Conservation (phyloP, 2,329 filamentous ascomycete genomes). For the Cryphonectria nitschkei region DNA sequence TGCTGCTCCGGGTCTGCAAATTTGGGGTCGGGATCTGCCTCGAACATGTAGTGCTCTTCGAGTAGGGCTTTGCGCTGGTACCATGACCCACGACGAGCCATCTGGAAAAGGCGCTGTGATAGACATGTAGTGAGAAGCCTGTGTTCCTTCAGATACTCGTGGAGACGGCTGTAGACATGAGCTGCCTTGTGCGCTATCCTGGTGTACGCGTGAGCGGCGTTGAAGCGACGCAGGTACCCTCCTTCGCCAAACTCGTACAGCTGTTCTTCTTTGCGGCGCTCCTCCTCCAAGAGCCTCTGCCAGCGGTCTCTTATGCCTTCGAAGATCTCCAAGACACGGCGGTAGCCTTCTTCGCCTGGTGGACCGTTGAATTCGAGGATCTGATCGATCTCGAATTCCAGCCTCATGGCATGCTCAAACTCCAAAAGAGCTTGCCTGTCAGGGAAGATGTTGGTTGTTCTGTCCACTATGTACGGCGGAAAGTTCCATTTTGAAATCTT, state of each 20-base stretch:
- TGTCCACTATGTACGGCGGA: slow-evolving; percentile 85
- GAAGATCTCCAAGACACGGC: slow-evolving; percentile 72
- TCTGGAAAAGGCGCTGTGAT: slow-evolving; percentile 80
- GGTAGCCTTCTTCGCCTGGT: slow-evolving; percentile 65
- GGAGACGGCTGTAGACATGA: slow-evolving; percentile 77
- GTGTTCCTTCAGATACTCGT: slow-evolving; percentile 79
- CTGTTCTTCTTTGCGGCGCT: slow-evolving; percentile 75
- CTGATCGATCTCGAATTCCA: slow-evolving; percentile 79
- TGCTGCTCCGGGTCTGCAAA: slow-evolving; percentile 52
- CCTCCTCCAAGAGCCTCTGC: slow-evolving; percentile 72
- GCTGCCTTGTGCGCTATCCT: slow-evolving; percentile 88
- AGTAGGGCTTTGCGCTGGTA: slow-evolving; percentile 93
- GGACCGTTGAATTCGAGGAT: slow-evolving; percentile 80
- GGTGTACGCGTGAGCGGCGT: slow-evolving; percentile 90
- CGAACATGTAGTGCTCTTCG: slow-evolving; percentile 93
- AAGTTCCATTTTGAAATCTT: slow-evolving; percentile 89
- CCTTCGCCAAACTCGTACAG: slow-evolving; percentile 84
- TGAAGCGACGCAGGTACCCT: slow-evolving; percentile 86
- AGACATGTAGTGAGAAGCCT: slow-evolving; percentile 75
- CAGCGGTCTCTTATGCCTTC: slow-evolving; percentile 80
- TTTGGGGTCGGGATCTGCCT: slow-evolving; percentile 50
- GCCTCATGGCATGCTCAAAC: slow-evolving; percentile 83
- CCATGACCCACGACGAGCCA: slow-evolving; percentile 84
- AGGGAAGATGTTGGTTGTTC: slow-evolving; percentile 85
- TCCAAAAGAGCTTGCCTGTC: slow-evolving; percentile 78